Conservation (phyloP, 1,284 basidiomycete species). For the Irpex sp. region DNA sequence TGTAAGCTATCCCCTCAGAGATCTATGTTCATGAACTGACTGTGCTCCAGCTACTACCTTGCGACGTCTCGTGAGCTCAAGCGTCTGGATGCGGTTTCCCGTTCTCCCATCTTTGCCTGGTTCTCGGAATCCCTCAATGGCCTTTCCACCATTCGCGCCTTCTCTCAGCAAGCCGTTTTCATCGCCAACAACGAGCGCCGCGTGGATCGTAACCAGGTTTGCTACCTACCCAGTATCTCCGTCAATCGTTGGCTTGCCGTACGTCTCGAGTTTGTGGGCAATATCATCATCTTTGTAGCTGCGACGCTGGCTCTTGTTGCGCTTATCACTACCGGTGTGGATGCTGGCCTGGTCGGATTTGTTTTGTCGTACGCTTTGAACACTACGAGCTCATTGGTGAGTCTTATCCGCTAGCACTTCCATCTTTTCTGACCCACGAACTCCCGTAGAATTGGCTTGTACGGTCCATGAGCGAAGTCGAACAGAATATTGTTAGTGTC, state of each 20-base stretch:
- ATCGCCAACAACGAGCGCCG: conserved; percentile 74
- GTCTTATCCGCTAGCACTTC: conserved; percentile 18
- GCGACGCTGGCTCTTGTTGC: conserved; percentile 69
- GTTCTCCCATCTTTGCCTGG: conserved; percentile 90
- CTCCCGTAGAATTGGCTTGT: conserved; percentile 80
- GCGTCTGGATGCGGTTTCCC: conserved; percentile 86
- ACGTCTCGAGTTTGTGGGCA: conserved; percentile 81
- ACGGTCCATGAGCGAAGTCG: conserved; percentile 85
- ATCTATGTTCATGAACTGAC: neutral
- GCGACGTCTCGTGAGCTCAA: conserved; percentile 90
- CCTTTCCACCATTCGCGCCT: conserved; percentile 83
- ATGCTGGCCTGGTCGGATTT: conserved; percentile 90
- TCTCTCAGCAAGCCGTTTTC: conserved; percentile 72
- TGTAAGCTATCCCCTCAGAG: conserved; percentile 37
- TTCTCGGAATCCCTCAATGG: conserved; percentile 87
- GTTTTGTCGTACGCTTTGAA: conserved; percentile 85
- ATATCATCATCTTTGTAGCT: conserved; percentile 75
- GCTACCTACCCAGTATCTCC: conserved; percentile 69
- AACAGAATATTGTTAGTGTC: conserved; percentile 91
- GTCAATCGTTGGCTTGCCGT: conserved; percentile 83
- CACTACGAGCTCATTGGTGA: conserved; percentile 70
- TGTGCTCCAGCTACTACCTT: conserved; percentile 72
- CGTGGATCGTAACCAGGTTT: conserved; percentile 82
- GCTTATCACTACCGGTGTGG: conserved; percentile 70
- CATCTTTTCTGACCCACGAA: conserved; percentile 6